These are phyloP conservation scores for Russula vinacea DNA, from an alignment of 768 basidiomycete species.

Conservation along the genomic window DNA sequence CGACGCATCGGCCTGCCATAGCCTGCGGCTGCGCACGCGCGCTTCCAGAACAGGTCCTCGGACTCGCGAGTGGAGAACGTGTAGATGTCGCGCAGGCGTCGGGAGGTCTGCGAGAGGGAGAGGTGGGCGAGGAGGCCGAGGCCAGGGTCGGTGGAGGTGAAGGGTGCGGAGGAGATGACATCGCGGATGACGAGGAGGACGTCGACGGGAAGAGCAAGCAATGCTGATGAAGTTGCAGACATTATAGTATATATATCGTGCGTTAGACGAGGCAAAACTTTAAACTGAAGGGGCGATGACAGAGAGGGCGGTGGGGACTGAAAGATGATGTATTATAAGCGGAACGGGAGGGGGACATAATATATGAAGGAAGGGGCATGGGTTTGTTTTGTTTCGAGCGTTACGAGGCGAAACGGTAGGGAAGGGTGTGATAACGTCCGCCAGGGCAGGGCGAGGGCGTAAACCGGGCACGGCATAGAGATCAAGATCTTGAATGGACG, in stretches of 20 bases:
- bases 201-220: conserved; percentile 28
- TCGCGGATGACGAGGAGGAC: conserved; percentile 31
- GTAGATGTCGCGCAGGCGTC: conserved; percentile 25
- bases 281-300: conserved; percentile 1
- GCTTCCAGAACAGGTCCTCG: conserved; percentile 28
- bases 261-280: conserved; percentile 5
- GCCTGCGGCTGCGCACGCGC: conserved; percentile 23
- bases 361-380: conserved; percentile 15
- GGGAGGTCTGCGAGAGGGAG: conserved; percentile 26
- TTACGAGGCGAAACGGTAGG: conserved; percentile 18
- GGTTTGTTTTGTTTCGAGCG: neutral
- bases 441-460: conserved; percentile 17
- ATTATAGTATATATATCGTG: neutral
- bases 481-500: conserved; percentile 20
- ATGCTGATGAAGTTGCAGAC: conserved; percentile 4
- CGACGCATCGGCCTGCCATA: conserved; percentile 30
- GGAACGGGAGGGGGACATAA: conserved; percentile 2
- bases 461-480: conserved; percentile 4
- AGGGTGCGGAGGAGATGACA: conserved; percentile 23
- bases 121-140: conserved; percentile 27
- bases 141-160: conserved; percentile 21
- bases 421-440: conserved; percentile 19
- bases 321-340: conserved; percentile 12
- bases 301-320: conserved; percentile 3
- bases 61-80: conserved; percentile 19